Evolutionary conservation across 2,329 filamentous ascomycete species (phyloP).

Genomic region (Rasamsonia emersonii): DNA sequence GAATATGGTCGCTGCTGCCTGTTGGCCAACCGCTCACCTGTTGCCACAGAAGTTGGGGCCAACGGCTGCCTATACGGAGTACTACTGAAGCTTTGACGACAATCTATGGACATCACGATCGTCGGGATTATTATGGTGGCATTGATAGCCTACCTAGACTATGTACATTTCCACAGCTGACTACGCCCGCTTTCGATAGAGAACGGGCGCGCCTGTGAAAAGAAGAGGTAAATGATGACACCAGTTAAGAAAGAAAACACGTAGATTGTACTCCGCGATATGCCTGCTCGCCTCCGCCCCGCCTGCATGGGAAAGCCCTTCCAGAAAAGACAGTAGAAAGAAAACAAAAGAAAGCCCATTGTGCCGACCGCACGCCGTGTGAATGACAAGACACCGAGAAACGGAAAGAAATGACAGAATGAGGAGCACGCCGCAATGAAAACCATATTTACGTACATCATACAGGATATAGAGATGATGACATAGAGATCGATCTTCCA

Average conservation of each 20-base stretch:
- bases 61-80: too few relatives aligned
- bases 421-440: conserved; percentile 14
- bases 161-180: too few relatives aligned
- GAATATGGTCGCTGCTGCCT: too few relatives aligned
- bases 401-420: conserved; percentile 14
- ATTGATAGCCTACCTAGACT: too few relatives aligned
- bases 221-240: conserved; percentile 2
- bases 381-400: conserved; percentile 15
- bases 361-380: conserved; percentile 24
- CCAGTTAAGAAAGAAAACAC: conserved; percentile 1
- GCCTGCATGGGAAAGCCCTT: conserved; percentile 5
- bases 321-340: conserved; percentile 9
- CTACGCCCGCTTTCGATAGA: too few relatives aligned
- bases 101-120: too few relatives aligned
- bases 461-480: conserved; percentile 13
- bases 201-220: too few relatives aligned
- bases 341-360: conserved; percentile 18
- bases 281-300: conserved; percentile 5
- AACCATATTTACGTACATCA: conserved; percentile 10
- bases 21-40: too few relatives aligned
- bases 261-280: conserved; percentile 5
- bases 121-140: too few relatives aligned
- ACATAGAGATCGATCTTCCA: too few relatives aligned
- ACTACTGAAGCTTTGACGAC: too few relatives aligned
- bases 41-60: too few relatives aligned